Evolutionary conservation across 768 basidiomycete genomes (phyloP).

Genomic region (Lactarius hengduanensis): DNA sequence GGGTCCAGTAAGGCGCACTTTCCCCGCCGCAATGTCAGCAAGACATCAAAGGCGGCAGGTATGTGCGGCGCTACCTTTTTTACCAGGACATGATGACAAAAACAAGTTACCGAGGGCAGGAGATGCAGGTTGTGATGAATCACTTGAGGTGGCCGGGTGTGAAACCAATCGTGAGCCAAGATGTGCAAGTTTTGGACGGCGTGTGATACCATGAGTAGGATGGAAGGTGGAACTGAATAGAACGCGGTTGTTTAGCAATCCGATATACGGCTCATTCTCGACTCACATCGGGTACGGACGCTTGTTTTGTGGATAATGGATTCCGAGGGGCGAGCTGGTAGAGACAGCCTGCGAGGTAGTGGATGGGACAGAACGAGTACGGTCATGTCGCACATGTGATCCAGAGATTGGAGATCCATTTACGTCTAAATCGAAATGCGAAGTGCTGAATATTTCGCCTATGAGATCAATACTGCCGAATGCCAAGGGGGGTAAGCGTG

Average conservation of each 20-base stretch:
- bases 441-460: slow-evolving; percentile 28
- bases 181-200: slow-evolving; percentile 15
- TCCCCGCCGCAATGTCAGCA: background rate
- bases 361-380: slow-evolving; percentile 27
- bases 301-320: slow-evolving; percentile 11
- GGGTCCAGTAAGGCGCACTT: slow-evolving; percentile 72
- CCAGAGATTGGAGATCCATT: slow-evolving; percentile 8
- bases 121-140: slow-evolving; percentile 10
- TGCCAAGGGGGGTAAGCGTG: slow-evolving; percentile 27
- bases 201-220: slow-evolving; percentile 4
- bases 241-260: background rate
- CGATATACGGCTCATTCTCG: background rate
- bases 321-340: background rate
- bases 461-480: slow-evolving; percentile 24
- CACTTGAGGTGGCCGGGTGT: background rate
- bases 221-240: slow-evolving; percentile 8
- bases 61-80: slow-evolving; percentile 60
- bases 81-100: slow-evolving; percentile 91
- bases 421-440: slow-evolving; percentile 15
- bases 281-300: slow-evolving; percentile 15
- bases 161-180: slow-evolving; percentile 6
- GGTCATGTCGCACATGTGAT: slow-evolving; percentile 23
- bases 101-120: slow-evolving; percentile 75
- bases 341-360: slow-evolving; percentile 9
- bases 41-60: background rate